phyloP scores from a whole-genome alignment of 208 protist species.

The Leishmania tarentolae region DNA sequence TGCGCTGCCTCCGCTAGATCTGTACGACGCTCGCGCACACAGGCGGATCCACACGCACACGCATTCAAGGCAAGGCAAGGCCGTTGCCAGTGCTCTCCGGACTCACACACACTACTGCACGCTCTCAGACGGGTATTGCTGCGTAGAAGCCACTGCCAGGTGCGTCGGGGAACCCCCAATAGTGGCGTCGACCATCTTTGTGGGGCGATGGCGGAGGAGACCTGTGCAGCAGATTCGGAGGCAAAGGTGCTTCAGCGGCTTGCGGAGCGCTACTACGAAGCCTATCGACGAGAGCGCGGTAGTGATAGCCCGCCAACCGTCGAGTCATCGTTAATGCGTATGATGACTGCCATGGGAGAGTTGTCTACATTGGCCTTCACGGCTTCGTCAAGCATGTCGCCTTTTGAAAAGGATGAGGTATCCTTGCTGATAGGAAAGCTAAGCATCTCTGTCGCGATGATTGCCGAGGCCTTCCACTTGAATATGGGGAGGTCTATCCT shows the following conservation, averaged over 20 bases:
- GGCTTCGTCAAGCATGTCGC: conserved; percentile 49
- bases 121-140: background rate
- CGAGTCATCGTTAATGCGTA: conserved; percentile 63
- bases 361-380: conserved; percentile 58
- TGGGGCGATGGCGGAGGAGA: conserved; percentile 2
- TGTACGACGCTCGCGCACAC: background rate
- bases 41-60: background rate
- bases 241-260: conserved; percentile 51
- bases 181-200: background rate
- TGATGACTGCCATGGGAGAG: conserved; percentile 80
- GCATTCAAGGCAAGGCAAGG: background rate
- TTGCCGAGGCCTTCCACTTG: conserved; percentile 66
- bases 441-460: conserved; percentile 55
- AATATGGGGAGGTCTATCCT: conserved; percentile 53
- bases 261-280: conserved; percentile 50
- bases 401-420: conserved; percentile 76
- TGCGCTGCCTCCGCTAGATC: background rate
- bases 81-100: background rate
- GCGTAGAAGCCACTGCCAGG: background rate
- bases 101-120: background rate
- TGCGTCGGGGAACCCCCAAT: background rate
- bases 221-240: conserved; percentile 4
- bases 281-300: conserved; percentile 40
- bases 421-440: conserved; percentile 56
- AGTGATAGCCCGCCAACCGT: conserved; percentile 34